Percentiles rank a stretch among this genome's conserved stretches.
These are phyloP conservation scores for Xylaria grammica DNA, from an alignment of 495 filamentous ascomycete genomes.

Conservation along the genomic window DNA sequence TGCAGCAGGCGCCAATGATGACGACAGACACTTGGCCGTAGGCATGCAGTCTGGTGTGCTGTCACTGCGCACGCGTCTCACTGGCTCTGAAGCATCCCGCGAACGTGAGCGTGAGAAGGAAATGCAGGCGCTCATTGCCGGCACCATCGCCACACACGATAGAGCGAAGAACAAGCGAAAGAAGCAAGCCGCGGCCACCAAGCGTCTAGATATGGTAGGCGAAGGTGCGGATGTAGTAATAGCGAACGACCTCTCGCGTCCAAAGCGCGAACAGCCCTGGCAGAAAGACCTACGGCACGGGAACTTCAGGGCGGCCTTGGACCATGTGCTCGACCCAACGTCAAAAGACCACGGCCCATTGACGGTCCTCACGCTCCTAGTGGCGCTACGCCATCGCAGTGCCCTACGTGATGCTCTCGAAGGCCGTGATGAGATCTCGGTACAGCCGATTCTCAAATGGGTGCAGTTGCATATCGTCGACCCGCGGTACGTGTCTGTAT, in stretches of 20 bases:
- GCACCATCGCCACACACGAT: conserved; percentile 71
- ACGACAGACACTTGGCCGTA: conserved; percentile 87
- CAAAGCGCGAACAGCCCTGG: conserved; percentile 73
- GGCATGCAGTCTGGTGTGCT: conserved; percentile 92
- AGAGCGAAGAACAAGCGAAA: conserved; percentile 70
- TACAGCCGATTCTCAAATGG: conserved; percentile 86
- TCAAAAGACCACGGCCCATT: conserved; percentile 57
- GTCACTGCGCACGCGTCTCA: conserved; percentile 83
- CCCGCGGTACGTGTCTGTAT: conserved; percentile 75
- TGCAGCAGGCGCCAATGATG: conserved; percentile 65
- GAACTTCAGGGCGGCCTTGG: conserved; percentile 76
- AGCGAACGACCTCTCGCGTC: conserved; percentile 55
- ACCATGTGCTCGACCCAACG: conserved; percentile 67
- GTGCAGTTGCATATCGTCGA: conserved; percentile 76
- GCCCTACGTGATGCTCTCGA: conserved; percentile 82
- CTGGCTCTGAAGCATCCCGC: conserved; percentile 74
- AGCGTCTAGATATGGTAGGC: conserved; percentile 81
- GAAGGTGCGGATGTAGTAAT: conserved; percentile 89
- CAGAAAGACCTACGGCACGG: conserved; percentile 80
- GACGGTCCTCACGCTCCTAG: conserved; percentile 73
- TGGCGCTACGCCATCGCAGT: conserved; percentile 84
- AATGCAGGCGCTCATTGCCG: conserved; percentile 82
- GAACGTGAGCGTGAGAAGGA: conserved; percentile 79
- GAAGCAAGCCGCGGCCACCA: conserved; percentile 69
- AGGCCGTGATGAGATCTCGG: conserved; percentile 78